Evolutionary conservation across 202 grass and related monocot species (phyloP).

Genomic region (Hordeum pubiflorum): DNA sequence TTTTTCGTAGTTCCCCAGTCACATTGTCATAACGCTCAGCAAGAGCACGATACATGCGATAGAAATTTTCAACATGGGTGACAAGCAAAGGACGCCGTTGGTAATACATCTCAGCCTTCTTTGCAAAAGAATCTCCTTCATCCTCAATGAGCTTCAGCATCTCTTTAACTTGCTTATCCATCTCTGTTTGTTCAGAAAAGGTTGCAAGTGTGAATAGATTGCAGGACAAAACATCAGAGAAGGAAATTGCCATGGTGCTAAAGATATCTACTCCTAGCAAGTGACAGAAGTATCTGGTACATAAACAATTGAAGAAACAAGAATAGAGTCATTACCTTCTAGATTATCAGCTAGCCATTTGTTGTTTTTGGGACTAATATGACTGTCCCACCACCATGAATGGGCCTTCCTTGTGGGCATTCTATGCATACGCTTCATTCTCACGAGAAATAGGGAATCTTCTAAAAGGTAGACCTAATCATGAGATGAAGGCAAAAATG

Average conservation of each 20-base stretch:
- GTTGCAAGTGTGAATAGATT: not conserved
- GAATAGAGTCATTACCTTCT: constrained; percentile 43
- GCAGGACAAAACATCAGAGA: not conserved
- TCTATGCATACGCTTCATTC: constrained; percentile 70
- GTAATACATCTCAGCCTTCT: constrained; percentile 95
- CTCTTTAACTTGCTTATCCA: constrained; percentile 91
- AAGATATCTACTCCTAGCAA: not conserved
- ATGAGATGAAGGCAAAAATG: constrained; percentile 23
- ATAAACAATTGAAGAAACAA: not conserved
- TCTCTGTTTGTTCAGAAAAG: constrained; percentile 47
- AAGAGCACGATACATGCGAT: constrained; percentile 90
- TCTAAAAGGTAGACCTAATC: constrained; percentile 23
- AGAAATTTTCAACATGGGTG: constrained; percentile 76
- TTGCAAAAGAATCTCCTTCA: constrained; percentile 85
- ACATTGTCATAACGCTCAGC: constrained; percentile 92
- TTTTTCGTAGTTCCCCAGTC: constrained; percentile 77
- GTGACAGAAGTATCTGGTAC: not conserved
- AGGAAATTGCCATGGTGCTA: not conserved
- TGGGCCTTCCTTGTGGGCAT: constrained; percentile 71
- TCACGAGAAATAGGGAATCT: constrained; percentile 18
- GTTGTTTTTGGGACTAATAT: constrained; percentile 81
- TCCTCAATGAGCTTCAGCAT: constrained; percentile 92
- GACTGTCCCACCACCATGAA: constrained; percentile 97
- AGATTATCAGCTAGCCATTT: constrained; percentile 92
- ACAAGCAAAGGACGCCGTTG: constrained; percentile 62